Evolutionary conservation across 192 early-diverging fungal genomes (phyloP), one percentile per base, ranked within the genome.

Genomic region (Blastocladiella britannica): DNA sequence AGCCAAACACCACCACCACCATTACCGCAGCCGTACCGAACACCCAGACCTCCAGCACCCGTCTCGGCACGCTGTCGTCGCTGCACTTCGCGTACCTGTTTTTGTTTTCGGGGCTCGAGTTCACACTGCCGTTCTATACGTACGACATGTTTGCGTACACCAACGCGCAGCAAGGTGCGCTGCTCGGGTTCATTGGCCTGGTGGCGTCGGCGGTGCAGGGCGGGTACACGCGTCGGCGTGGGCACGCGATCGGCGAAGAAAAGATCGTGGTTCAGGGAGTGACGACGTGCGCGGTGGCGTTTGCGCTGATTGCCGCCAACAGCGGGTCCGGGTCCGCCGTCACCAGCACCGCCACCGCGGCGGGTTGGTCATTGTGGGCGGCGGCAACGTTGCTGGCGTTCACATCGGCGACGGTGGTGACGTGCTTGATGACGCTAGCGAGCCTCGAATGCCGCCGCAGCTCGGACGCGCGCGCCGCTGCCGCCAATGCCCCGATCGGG

Each of bases 81-180:
- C 65, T 88, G 25, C 92, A 95, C 63, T 91, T 88, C 60, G 66
- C 82, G 18, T 92, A 87, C 63, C 72, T 93, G 37, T 89, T 98
- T 61, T 73, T 88, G 55, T 98, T 95, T 62, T 87, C 87, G 3
- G 93, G 94, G 1, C 93, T 98, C 89, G 94, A 98, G 73, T 98
- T 94, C 72, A 98, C 91, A 1, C 73, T 98, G 53, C 89, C 90
- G 2, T 98, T 98, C 65, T 68, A 95, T 58, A 98, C 94, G 0
- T 87, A 86, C 65, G 91, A 98, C 69, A 70, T 86, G 26, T 90
- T 93, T 57, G 66, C 75, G 27, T 98, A 89, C 62, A 72, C 75
- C 8, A 82, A 93, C 64, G 80, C 79, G 65, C 81, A 86, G 62
- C 92, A 98, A 70, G 94, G 94, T 18, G 75, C 70, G 53, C 66